These are phyloP conservation scores for Bretziella fagacearum DNA, from an alignment of 2,329 filamentous ascomycete species.

Conservation along the genomic window DNA sequence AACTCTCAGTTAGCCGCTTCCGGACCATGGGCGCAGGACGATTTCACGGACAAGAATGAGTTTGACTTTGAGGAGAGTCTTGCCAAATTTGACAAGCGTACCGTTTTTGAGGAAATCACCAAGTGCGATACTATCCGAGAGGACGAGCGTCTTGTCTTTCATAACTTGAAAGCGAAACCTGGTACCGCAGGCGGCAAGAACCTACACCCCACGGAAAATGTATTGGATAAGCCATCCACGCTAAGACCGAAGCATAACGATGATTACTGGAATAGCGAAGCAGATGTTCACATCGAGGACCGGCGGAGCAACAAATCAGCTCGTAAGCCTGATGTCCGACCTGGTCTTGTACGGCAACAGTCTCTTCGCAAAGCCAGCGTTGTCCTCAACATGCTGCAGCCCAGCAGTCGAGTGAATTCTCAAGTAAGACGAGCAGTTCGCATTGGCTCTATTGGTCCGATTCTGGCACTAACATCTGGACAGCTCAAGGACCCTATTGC, in stretches of 20 bases:
- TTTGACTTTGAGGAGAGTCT: slow-evolving; percentile 86
- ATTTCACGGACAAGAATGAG: slow-evolving; percentile 87
- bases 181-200: slow-evolving; percentile 74
- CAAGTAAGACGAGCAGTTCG: slow-evolving; percentile 6
- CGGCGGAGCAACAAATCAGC: slow-evolving; percentile 8
- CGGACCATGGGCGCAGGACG: slow-evolving; percentile 77
- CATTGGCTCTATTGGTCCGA: background rate
- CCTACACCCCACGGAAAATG: slow-evolving; percentile 79
- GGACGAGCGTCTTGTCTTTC: slow-evolving; percentile 73
- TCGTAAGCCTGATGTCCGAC: slow-evolving; percentile 10
- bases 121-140: slow-evolving; percentile 82
- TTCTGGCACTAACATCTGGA: background rate
- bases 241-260: slow-evolving; percentile 21
- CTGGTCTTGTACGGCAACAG: slow-evolving; percentile 7
- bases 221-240: slow-evolving; percentile 44
- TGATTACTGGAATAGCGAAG: slow-evolving; percentile 59
- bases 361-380: slow-evolving; percentile 33
- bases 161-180: slow-evolving; percentile 56
- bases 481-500: slow-evolving; percentile 19
- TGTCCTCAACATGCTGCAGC: slow-evolving; percentile 23
- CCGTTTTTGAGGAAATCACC: slow-evolving; percentile 79
- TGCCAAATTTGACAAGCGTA: slow-evolving; percentile 86
- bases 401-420: slow-evolving; percentile 24
- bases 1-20: background rate
- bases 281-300: slow-evolving; percentile 26